phyloP scores from a whole-genome alignment of 169 alveolate species.

The Fabrea salina region DNA sequence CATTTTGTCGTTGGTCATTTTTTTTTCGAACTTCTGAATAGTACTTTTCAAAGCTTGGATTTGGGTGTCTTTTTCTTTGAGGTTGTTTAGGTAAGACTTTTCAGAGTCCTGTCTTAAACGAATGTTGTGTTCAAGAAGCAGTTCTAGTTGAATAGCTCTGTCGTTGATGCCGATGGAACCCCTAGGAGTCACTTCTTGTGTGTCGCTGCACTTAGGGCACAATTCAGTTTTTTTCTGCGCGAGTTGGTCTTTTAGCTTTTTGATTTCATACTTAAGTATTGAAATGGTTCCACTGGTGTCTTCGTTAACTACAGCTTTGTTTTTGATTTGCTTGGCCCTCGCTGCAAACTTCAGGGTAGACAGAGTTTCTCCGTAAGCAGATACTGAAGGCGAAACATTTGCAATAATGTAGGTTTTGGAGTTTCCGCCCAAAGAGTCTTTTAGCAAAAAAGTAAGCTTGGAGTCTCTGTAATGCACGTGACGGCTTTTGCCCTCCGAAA shows the following conservation, averaged over 20 bases:
- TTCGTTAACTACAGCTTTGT: conserved; percentile 81
- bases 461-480: conserved; percentile 84
- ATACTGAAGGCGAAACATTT: conserved; percentile 70
- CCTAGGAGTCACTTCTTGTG: not conserved
- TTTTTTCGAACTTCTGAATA: conserved; percentile 9
- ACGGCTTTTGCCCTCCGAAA: conserved; percentile 58
- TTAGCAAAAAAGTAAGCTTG: conserved; percentile 82
- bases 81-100: not conserved
- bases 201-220: conserved; percentile 7
- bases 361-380: conserved; percentile 70
- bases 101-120: not conserved
- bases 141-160: not conserved
- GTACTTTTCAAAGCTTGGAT: not conserved
- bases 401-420: conserved; percentile 79
- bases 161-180: not conserved
- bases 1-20: conserved; percentile 28
- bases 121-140: not conserved
- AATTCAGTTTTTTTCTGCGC: not conserved
- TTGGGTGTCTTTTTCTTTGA: not conserved
- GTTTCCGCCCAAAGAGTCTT: conserved; percentile 86
- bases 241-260: conserved; percentile 57
- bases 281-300: conserved; percentile 59
- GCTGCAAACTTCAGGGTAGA: conserved; percentile 84
- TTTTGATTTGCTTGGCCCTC: conserved; percentile 83
- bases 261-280: conserved; percentile 60